These are phyloP conservation scores for Amanita pseudoporphyria DNA, from an alignment of 768 basidiomycete species.

Conservation along the genomic window DNA sequence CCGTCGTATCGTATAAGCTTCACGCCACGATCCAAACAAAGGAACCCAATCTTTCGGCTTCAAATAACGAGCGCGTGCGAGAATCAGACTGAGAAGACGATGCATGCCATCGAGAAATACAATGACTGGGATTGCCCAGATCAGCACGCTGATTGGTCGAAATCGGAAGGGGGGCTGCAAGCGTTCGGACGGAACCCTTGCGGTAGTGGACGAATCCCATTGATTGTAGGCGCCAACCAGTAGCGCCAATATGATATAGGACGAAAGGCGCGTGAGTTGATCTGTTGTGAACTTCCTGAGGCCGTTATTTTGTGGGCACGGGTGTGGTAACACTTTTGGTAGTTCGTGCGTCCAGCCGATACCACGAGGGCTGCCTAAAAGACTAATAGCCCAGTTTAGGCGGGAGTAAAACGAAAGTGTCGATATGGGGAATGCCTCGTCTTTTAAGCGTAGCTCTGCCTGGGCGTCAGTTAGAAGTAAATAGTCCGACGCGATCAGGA, in stretches of 20 bases:
- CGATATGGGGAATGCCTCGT: constrained; percentile 11
- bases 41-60: constrained; percentile 30
- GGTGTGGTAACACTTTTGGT: constrained; percentile 10
- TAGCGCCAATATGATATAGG: constrained; percentile 15
- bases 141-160: constrained; percentile 7
- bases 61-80: constrained; percentile 17
- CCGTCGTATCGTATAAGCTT: constrained; percentile 28
- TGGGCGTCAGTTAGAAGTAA: constrained; percentile 21
- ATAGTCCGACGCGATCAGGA: constrained; percentile 2
- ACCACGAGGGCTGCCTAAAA: constrained; percentile 18
- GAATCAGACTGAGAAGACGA: constrained; percentile 13
- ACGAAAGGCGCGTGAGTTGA: constrained; percentile 10
- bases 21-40: constrained; percentile 21
- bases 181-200: constrained; percentile 6
- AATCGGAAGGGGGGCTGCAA: constrained; percentile 9
- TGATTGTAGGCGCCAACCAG: constrained; percentile 11
- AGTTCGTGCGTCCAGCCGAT: constrained; percentile 21
- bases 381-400: constrained; percentile 15
- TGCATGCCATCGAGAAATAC: constrained; percentile 7
- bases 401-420: constrained; percentile 14
- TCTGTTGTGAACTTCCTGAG: constrained; percentile 13
- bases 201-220: constrained; percentile 12
- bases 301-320: constrained; percentile 8
- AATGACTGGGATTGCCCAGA: constrained; percentile 6
- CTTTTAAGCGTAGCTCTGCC: constrained; percentile 12